These are phyloP conservation scores for Trichoderma sp. DNA, from an alignment of 2,329 filamentous ascomycete species.

Conservation along the genomic window DNA sequence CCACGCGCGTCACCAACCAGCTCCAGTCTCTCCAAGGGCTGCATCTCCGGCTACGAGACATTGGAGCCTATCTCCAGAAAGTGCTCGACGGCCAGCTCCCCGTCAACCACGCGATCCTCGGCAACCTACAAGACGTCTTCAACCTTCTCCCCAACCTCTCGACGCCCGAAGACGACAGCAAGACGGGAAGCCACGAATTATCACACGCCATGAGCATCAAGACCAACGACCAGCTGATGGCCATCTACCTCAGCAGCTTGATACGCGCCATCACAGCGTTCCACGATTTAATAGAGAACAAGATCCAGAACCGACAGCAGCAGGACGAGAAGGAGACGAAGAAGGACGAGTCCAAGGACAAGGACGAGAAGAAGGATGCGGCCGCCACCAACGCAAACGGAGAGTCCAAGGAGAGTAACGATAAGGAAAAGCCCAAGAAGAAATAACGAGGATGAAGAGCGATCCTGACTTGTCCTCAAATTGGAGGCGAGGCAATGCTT, in stretches of 20 bases:
- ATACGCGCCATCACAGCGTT: constrained; percentile 98
- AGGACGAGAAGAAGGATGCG: constrained; percentile 61
- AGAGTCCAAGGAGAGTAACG: constrained; percentile 53
- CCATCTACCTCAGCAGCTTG: constrained; percentile 94
- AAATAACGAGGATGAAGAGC: constrained; percentile 36
- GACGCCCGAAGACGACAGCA: constrained; percentile 71
- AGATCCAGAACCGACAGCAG: constrained; percentile 97
- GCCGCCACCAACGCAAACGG: constrained; percentile 45
- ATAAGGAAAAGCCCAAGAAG: constrained; percentile 62
- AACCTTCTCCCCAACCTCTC: constrained; percentile 96
- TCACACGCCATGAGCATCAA: constrained; percentile 98
- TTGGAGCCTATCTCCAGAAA: constrained; percentile 92
- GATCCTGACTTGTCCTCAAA: not conserved
- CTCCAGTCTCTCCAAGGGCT: constrained; percentile 95
- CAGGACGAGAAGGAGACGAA: constrained; percentile 93
- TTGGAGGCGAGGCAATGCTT: not conserved
- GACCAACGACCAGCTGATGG: constrained; percentile 98
- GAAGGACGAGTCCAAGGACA: constrained; percentile 67
- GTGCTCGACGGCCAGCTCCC: constrained; percentile 90
- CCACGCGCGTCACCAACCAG: constrained; percentile 95
- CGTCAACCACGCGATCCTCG: constrained; percentile 95
- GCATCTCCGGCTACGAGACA: constrained; percentile 91
- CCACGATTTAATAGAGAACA: constrained; percentile 99
- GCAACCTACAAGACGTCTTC: constrained; percentile 98
- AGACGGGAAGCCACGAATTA: constrained; percentile 75